phyloP scores from a whole-genome alignment of 805 yeast genomes.

The Phaffomyces antillensis region DNA sequence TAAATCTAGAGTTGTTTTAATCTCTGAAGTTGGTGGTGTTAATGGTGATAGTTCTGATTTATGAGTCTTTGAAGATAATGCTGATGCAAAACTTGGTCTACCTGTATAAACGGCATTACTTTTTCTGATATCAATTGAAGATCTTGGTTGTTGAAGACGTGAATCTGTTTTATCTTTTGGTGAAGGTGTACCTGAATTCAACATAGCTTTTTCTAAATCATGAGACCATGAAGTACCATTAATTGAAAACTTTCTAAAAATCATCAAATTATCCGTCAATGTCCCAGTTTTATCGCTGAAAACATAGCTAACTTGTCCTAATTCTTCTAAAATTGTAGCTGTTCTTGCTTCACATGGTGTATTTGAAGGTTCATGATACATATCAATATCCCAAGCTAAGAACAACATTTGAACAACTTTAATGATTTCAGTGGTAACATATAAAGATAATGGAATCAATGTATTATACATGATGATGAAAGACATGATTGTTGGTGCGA shows the following conservation, averaged over 20 bases:
- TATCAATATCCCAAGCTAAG: constrained; percentile 86
- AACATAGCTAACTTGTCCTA: constrained; percentile 93
- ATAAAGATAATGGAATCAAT: constrained; percentile 86
- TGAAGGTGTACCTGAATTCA: not conserved
- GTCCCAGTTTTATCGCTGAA: constrained; percentile 98
- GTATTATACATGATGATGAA: constrained; percentile 97
- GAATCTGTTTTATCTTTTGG: not conserved
- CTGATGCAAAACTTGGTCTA: constrained; percentile 52
- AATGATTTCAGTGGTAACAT: constrained; percentile 94
- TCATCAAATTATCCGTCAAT: constrained; percentile 88
- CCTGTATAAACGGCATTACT: constrained; percentile 38
- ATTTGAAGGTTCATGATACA: constrained; percentile 78
- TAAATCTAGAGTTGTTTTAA: constrained; percentile 57
- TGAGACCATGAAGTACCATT: constrained; percentile 90
- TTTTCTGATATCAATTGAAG: constrained; percentile 34
- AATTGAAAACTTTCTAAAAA: constrained; percentile 81
- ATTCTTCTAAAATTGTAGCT: constrained; percentile 90
- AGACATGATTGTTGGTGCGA: constrained; percentile 89
- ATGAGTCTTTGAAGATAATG: constrained; percentile 17
- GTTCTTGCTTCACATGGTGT: constrained; percentile 95
- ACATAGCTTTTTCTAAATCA: constrained; percentile 39
- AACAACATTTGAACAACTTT: constrained; percentile 79
- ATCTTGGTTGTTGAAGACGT: constrained; percentile 13
- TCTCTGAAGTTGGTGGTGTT: constrained; percentile 1
- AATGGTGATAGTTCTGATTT: not conserved